phyloP scores from a whole-genome alignment of 106 monocot species.

The Alisma plantagoaquatica region DNA sequence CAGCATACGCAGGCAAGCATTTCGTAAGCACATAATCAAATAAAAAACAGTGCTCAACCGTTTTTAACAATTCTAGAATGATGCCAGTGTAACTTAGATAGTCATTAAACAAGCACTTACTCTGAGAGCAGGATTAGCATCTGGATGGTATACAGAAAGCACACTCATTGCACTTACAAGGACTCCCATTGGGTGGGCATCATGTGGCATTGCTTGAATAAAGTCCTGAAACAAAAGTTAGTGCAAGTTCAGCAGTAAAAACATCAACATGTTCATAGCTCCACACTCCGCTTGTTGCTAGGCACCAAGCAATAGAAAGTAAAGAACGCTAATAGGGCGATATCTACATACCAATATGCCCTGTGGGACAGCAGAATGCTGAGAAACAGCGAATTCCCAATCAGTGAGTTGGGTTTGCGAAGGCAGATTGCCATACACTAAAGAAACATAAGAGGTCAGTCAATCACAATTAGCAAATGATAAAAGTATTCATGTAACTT shows the following conservation, averaged over 20 bases:
- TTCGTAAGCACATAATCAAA: no score
- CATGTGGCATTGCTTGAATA: constrained; percentile 93
- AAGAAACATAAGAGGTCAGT: constrained; percentile 8
- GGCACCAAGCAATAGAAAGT: no score
- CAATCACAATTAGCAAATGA: not conserved
- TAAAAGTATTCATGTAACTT: not conserved
- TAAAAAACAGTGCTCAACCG: no score
- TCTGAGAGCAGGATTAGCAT: constrained; percentile 94
- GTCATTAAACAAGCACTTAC: no score
- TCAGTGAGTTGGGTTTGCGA: constrained; percentile 60
- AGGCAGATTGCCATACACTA: constrained; percentile 94
- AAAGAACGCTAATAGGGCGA: no score
- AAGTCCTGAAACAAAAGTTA: constrained; percentile 67
- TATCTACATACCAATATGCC: constrained; percentile 85
- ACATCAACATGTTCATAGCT: no score
- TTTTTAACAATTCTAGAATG: no score
- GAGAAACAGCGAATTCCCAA: constrained; percentile 90
- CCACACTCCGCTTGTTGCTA: no score
- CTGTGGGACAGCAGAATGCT: constrained; percentile 94
- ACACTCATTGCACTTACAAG: constrained; percentile 91
- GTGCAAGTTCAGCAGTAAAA: no score
- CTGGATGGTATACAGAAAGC: constrained; percentile 91
- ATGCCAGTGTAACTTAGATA: no score
- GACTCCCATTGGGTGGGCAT: constrained; percentile 96
- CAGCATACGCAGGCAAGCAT: no score